phyloP scores from a whole-genome alignment of 2,329 filamentous ascomycete genomes.

The Cercospora janseana region DNA sequence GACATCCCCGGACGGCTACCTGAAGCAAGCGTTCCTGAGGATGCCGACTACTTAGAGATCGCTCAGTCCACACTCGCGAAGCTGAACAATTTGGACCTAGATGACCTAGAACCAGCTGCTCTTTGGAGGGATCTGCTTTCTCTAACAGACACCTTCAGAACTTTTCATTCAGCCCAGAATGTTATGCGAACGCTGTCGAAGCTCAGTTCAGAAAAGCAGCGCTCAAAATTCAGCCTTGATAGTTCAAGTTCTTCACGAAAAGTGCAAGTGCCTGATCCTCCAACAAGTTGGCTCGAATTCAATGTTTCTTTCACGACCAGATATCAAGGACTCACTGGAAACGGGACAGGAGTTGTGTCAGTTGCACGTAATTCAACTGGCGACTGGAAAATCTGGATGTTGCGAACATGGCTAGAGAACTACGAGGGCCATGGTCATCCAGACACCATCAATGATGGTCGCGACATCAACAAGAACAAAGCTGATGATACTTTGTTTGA shows the following conservation, averaged over 20 bases:
- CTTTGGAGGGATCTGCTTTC: constrained; percentile 59
- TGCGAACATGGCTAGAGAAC: constrained; percentile 40
- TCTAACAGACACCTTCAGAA: constrained; percentile 57
- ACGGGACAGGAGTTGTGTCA: constrained; percentile 38
- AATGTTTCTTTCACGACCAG: constrained; percentile 35
- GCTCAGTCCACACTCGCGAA: constrained; percentile 17
- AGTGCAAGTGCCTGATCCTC: constrained; percentile 25
- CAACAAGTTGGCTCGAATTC: constrained; percentile 27
- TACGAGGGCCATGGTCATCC: constrained; percentile 39
- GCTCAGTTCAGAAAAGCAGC: constrained; percentile 35
- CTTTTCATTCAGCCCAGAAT: constrained; percentile 48
- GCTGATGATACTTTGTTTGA: constrained; percentile 32
- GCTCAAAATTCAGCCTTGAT: constrained; percentile 29
- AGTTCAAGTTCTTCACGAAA: constrained; percentile 28
- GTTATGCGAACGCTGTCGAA: constrained; percentile 43
- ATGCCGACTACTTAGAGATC: constrained; percentile 20
- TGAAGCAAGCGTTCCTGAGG: constrained; percentile 16
- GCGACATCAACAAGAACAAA: constrained; percentile 20
- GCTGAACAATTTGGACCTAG: constrained; percentile 22
- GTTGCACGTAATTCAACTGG: constrained; percentile 36
- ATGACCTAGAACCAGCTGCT: constrained; percentile 18
- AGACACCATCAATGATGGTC: constrained; percentile 29
- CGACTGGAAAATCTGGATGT: constrained; percentile 43
- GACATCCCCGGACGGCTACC: constrained; percentile 30
- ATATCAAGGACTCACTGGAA: constrained; percentile 27